Base-by-base conservation (phyloP, 306 rosid genomes). In the Cyclanthera cordifolia region DNA sequence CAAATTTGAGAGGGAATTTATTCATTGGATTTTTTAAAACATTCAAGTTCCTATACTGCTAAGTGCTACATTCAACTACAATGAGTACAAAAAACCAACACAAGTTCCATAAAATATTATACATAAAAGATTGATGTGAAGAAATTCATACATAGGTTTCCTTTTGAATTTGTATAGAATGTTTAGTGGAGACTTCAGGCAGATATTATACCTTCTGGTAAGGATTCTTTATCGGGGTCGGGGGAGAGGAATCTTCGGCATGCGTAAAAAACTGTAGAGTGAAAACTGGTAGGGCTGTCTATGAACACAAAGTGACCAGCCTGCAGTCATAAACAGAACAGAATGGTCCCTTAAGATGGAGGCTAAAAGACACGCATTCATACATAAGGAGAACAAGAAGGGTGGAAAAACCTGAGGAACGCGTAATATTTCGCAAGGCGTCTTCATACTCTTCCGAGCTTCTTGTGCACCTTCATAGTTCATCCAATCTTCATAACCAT, bases 401-500 rank as follows among this genome's bases (percentile, higher is more conserved):
- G 48, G 63, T 21, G 70, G 70, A 2, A 21, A 48, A 15, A 94
- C 99, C 94, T 85, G 88, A 52, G 97, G 97, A 83, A 88, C 91
- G 69, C 99, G 82, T 39, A 94, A 77, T 52, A 90, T 94, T 73
- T 94, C 99, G 71, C 99, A 94, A 5, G 96, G 92, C 67, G 90
- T 96, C 53, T 82, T 81, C 99, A 94, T 94, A 21, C 72, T 79
- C 75, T 85, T 80, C 74, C 97, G 91, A 69, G 99, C 97, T 82
- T 86, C 96, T 86, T 82, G 87, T 65, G 97, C 99, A 21, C 92
- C 99, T 75, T 80, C 79, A 69, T 94, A 94, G 74, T 72, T 81
- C 97, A 90, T 85, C 99, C 97, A 94, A 58, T 94, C 99, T 54
- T 86, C 72, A 67, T 67, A 19, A 25, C 99, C 99, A 73, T 90